A percentile compares a stretch with the other conserved stretches of the same genome.
phyloP scores from a whole-genome alignment of 495 filamentous ascomycete species.

The Haplographium delicatum region DNA sequence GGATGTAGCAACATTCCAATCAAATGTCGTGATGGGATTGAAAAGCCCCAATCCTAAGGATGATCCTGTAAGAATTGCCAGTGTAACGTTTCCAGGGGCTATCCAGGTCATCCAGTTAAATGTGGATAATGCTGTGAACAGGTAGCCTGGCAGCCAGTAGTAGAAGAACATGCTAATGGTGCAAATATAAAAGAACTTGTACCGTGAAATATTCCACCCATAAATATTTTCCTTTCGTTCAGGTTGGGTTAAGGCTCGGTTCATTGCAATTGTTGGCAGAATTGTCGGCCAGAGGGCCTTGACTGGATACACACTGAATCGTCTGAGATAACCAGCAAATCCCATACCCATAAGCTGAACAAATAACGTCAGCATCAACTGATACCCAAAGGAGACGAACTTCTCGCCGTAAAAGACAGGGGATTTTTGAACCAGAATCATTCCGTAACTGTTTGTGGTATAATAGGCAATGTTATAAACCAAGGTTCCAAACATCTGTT shows the following conservation, averaged over 20 bases:
- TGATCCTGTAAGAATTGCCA: slow-evolving; percentile 64
- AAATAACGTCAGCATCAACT: slow-evolving; percentile 59
- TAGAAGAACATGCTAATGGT: slow-evolving; percentile 30
- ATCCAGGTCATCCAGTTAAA: slow-evolving; percentile 42
- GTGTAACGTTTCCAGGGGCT: slow-evolving; percentile 35
- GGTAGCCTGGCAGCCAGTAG: slow-evolving; percentile 34
- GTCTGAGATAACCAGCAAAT: slow-evolving; percentile 61
- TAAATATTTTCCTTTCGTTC: slow-evolving; percentile 51
- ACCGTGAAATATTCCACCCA: slow-evolving; percentile 36
- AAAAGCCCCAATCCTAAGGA: slow-evolving; percentile 53
- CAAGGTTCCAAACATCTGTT: slow-evolving; percentile 69
- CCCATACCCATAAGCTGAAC: slow-evolving; percentile 71
- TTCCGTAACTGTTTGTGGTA: slow-evolving; percentile 9
- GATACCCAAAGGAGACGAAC: slow-evolving; percentile 58
- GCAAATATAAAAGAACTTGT: slow-evolving; percentile 33
- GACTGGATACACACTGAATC: slow-evolving; percentile 60
- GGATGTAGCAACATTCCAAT: slow-evolving; percentile 55
- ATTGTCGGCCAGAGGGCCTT: slow-evolving; percentile 71
- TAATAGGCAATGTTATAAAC: slow-evolving; percentile 44
- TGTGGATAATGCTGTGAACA: slow-evolving; percentile 32
- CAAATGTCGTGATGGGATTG: slow-evolving; percentile 51
- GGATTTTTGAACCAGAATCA: slow-evolving; percentile 24
- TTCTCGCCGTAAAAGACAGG: slow-evolving; percentile 61
- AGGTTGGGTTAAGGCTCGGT: slow-evolving; percentile 64
- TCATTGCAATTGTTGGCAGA: slow-evolving; percentile 58